These are phyloP conservation scores for Haplosporangium gracile DNA, from an alignment of 192 early-diverging fungal species.

Conservation along the genomic window DNA sequence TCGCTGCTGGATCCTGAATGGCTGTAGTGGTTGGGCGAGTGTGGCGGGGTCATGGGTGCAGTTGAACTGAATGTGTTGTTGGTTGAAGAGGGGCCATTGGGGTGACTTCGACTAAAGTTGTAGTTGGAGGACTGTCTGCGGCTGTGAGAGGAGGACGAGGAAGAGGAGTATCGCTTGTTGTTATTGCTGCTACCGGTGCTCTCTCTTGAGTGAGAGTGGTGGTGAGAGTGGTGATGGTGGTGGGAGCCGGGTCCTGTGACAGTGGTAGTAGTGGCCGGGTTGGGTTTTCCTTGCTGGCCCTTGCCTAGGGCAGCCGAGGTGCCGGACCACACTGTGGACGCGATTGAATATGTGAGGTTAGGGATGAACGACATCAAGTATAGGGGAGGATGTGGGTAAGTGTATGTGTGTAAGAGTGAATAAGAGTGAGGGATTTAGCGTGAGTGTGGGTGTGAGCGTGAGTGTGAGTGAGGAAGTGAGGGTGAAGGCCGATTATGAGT, in stretches of 20 bases:
- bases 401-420: not conserved
- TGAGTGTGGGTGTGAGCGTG: not conserved
- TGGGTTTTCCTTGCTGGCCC: constrained; percentile 4
- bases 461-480: not conserved
- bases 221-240: constrained; percentile 26
- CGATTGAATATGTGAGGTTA: constrained; percentile 43
- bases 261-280: constrained; percentile 28
- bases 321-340: constrained; percentile 52
- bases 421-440: not conserved
- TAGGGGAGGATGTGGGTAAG: not conserved
- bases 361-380: constrained; percentile 46
- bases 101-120: constrained; percentile 52
- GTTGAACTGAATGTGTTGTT: not conserved
- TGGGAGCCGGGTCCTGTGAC: constrained; percentile 19
- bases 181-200: not conserved
- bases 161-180: constrained; percentile 10
- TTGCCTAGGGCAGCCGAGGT: constrained; percentile 50
- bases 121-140: constrained; percentile 37
- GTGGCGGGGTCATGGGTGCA: constrained; percentile 43
- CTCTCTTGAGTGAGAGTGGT: constrained; percentile 13
- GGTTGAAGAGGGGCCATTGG: constrained; percentile 10
- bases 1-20: constrained; percentile 13
- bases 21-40: constrained; percentile 49
- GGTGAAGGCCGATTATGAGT: not conserved
- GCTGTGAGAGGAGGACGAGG: constrained; percentile 23